Percentiles rank a stretch among this genome's conserved stretches.
These are phyloP conservation scores for Vicia faba DNA, from an alignment of 306 rosid species.

Conservation along the genomic window DNA sequence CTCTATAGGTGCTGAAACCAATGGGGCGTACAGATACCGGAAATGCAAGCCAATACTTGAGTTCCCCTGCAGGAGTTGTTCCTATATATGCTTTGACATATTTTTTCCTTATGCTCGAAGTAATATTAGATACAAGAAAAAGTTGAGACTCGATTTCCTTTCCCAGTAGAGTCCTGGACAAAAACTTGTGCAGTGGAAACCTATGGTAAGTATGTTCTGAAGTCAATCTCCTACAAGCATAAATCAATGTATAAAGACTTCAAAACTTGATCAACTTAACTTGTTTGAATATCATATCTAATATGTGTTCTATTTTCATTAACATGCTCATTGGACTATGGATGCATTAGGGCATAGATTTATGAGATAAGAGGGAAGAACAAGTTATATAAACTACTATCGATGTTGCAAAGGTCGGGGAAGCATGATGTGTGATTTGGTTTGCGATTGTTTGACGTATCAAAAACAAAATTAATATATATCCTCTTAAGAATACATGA, in stretches of 20 bases:
- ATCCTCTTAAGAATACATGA: not conserved
- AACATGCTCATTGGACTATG: constrained; percentile 9
- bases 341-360: constrained; percentile 18
- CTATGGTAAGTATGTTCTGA: constrained; percentile 45
- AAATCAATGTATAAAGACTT: too few relatives aligned
- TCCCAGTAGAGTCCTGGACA: constrained; percentile 72
- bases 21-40: constrained; percentile 77
- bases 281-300: constrained; percentile 24
- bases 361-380: not conserved
- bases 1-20: constrained; percentile 74
- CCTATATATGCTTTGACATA: constrained; percentile 67
- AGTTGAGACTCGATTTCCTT: constrained; percentile 75
- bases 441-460: too few relatives aligned
- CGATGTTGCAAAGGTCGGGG: too few relatives aligned
- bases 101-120: constrained; percentile 51
- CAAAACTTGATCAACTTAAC: not conserved
- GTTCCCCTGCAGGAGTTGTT: constrained; percentile 44
- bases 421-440: too few relatives aligned
- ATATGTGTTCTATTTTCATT: constrained; percentile 16
- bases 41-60: constrained; percentile 75
- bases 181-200: constrained; percentile 55
- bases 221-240: constrained; percentile 26
- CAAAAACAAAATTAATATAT: not conserved
- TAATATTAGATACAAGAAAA: constrained; percentile 57
- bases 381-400: not conserved